Percentiles rank a stretch among this genome's conserved stretches.
Conservation (phyloP, 169 alveolate species). For the Amoebophrya sp. region DNA sequence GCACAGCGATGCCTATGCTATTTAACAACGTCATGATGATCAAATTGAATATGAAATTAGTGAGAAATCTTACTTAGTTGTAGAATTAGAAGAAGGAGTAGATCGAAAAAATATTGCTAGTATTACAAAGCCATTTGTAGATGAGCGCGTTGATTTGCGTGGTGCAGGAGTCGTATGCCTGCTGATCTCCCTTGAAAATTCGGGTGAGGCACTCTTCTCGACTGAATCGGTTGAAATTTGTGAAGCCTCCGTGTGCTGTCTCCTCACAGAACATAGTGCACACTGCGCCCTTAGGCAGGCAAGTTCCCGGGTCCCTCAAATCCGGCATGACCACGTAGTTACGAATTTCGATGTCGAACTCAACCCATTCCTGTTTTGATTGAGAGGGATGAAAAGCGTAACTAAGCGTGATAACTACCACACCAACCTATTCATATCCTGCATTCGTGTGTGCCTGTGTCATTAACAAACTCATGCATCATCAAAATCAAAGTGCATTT, state of each 20-base stretch:
- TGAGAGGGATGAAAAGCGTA: no score
- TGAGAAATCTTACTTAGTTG: background rate
- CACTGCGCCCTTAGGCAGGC: background rate
- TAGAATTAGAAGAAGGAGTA: background rate
- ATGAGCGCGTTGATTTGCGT: background rate
- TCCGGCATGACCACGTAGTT: conserved; percentile 1
- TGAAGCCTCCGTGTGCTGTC: background rate
- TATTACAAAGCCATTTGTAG: background rate
- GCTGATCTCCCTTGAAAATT: background rate
- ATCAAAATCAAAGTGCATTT: no score
- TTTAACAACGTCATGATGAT: no score
- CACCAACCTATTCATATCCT: no score
- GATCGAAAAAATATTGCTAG: background rate
- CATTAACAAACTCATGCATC: no score
- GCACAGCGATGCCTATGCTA: no score
- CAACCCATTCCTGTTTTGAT: conserved; percentile 2
- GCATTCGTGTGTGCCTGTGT: no score
- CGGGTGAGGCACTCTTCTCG: background rate
- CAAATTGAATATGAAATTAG: no score
- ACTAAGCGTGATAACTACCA: no score
- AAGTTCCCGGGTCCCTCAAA: background rate
- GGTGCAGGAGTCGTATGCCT: background rate
- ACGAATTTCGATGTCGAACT: background rate
- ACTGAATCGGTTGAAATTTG: background rate
- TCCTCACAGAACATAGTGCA: conserved; percentile 21